Evolutionary conservation across 148 eudicot genomes (phyloP), one percentile per base, ranked within the genome.

Genomic region (Nepenthes mirabilis): DNA sequence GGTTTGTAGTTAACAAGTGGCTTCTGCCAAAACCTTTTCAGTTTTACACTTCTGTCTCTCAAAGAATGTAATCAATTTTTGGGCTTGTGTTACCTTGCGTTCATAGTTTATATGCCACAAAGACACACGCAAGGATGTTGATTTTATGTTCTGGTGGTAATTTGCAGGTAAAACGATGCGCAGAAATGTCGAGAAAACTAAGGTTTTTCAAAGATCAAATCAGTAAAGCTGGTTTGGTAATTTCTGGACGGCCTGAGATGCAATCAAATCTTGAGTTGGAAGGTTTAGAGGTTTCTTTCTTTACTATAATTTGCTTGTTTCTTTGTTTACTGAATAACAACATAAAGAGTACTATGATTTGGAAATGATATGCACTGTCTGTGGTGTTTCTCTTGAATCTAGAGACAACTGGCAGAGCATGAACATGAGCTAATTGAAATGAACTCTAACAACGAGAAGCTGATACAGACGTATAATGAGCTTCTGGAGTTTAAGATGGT

Each of bases 171-270:
- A 93, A 93, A 81, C 77, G 96, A 68, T 93, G 99, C 71, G 99
- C 96, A 47, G 99, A 93, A 79, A 93, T 93, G 99, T 89, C 95
- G 67, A 79, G 99, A 77, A 93, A 84, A 67, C 77, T 93, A 72
- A 82, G 95, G 5, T 93, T 89, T 82, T 79, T 84, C 65, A 93
- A 93, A 77, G 99, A 93, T 67, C 99, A 93, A 79, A 89, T 93
- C 65, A 82, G 74, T 55, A 93, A 86, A 75, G 91, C 96, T 59
- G 91, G 95, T 57, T 59, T 88, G 71, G 56, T 52, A 12, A 52
- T 80, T 69, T 63, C 99, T 71, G 79, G 75, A 60, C 77, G 56
- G 70, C 84, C 95, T 69, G 76, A 77, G 68, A 54, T 71, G 73
- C 91, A 84, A 68, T 80, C 84, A 36, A 82, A 82, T 64, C 69